Conservation (phyloP, 768 basidiomycete genomes). For the Macrolepiota fuliginosa region DNA sequence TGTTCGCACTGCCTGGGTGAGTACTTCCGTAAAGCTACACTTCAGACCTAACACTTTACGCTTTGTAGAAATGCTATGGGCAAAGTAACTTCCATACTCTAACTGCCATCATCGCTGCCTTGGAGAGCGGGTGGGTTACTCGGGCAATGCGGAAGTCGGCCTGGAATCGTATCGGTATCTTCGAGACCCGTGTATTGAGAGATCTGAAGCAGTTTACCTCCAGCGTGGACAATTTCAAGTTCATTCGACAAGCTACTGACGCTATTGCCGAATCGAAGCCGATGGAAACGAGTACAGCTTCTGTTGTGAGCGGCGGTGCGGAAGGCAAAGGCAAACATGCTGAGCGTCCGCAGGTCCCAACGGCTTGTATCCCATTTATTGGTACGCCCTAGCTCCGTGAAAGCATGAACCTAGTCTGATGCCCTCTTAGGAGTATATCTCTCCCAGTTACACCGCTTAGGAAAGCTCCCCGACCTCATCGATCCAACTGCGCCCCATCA, state of each 20-base stretch:
- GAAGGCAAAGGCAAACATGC: constrained; percentile 38
- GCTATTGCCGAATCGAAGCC: constrained; percentile 67
- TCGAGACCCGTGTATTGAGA: constrained; percentile 70
- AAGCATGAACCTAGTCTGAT: not conserved
- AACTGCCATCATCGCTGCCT: constrained; percentile 75
- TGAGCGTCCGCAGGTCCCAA: constrained; percentile 36
- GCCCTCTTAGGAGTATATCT: constrained; percentile 65
- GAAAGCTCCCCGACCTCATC: constrained; percentile 72
- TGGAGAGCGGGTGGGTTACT: constrained; percentile 67
- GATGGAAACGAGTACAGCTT: constrained; percentile 47
- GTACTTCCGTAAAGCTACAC: constrained; percentile 21
- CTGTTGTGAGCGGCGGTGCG: constrained; percentile 44
- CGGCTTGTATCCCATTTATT: constrained; percentile 80
- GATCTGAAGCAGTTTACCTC: constrained; percentile 70
- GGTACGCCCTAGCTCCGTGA: constrained; percentile 40
- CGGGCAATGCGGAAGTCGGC: constrained; percentile 60
- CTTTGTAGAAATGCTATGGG: constrained; percentile 70
- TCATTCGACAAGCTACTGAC: constrained; percentile 64
- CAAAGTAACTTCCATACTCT: constrained; percentile 77
- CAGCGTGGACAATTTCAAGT: constrained; percentile 66
- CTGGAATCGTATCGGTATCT: constrained; percentile 64
- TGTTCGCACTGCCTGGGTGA: constrained; percentile 82
- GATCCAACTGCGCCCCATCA: constrained; percentile 80
- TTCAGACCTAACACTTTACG: not conserved
- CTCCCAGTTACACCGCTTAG: constrained; percentile 62